Percentiles rank a stretch among this genome's conserved stretches.
These are phyloP conservation scores for Termitomyces sp. DNA, from an alignment of 768 basidiomycete genomes.

Conservation along the genomic window DNA sequence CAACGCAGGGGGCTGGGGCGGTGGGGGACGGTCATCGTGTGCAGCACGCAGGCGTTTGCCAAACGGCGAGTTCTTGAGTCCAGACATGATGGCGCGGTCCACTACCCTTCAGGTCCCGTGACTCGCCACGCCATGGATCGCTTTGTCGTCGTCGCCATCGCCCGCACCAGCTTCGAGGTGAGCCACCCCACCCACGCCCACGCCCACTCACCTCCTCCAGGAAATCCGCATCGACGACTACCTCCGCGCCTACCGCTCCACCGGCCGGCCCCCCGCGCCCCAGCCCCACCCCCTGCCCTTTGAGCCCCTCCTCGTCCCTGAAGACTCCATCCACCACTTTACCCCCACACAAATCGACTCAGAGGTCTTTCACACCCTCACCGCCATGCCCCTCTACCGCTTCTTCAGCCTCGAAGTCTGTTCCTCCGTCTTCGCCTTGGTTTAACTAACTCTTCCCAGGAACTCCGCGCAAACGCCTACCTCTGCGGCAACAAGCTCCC, in stretches of 20 bases:
- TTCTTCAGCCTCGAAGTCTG: constrained; percentile 38
- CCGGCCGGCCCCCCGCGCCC: constrained; percentile 40
- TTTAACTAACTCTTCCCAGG: constrained; percentile 19
- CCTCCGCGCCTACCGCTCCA: constrained; percentile 37
- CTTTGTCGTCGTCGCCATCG: constrained; percentile 19
- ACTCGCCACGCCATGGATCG: neutral
- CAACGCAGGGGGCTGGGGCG: neutral
- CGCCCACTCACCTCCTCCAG: constrained; percentile 23
- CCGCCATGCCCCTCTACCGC: constrained; percentile 27
- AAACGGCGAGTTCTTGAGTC: constrained; percentile 80
- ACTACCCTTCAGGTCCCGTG: neutral
- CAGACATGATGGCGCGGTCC: constrained; percentile 43
- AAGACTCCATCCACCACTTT: constrained; percentile 19
- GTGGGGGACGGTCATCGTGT: constrained; percentile 27
- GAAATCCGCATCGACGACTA: constrained; percentile 55
- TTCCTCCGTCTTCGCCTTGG: constrained; percentile 3
- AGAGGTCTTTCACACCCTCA: constrained; percentile 31
- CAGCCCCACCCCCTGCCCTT: constrained; percentile 48
- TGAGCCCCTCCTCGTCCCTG: constrained; percentile 32
- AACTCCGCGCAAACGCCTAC: constrained; percentile 38
- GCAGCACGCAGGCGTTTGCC: constrained; percentile 77
- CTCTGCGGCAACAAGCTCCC: constrained; percentile 26
- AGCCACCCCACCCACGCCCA: neutral
- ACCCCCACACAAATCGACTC: constrained; percentile 6
- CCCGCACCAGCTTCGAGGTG: constrained; percentile 25